Base-by-base conservation (phyloP, 352 stramenopile genomes). In the Pythium insidiosum region DNA sequence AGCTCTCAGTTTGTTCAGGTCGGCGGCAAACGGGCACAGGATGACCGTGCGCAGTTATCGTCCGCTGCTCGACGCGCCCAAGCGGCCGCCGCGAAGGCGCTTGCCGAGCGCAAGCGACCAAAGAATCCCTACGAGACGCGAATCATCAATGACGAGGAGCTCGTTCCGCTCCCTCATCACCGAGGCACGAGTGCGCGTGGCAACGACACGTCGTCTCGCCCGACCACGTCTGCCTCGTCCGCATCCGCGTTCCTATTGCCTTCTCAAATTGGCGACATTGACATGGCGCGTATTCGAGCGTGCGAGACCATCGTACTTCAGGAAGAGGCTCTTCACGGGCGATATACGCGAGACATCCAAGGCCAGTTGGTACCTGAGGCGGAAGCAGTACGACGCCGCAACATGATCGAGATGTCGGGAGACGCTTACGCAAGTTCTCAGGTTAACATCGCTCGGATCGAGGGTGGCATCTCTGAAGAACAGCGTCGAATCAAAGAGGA, bases 51-150 rank as follows among this genome's bases (percentile, higher is more conserved):
- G 29, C 51, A 30, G 6, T 53, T 29, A 44, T n/a, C n/a, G n/a
- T n/a, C n/a, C n/a, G n/a, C n/a, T n/a, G n/a, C n/a, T n/a, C n/a
- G n/a, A n/a, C 58, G 38, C 26, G 38, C 0, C 31, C 25, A 12
- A 30, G 34, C 43, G 7, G 40, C 40, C 0, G 47, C 65, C 23
- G 60, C 59, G 16, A 62, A 60, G 11, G 63, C 58, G 18, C 52
- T 83, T 15, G 66, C 64, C 1, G 71, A 86, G n/a, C 56, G 66
- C 18, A 89, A 73, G 30, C 53, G 68, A 3, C 56, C 61, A 2
- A 92, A 91, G 55, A 73, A 84, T 24, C 68, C 75, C 22, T 95
- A 95, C 56, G 70, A 88, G 26, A 95, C 79, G 2, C 73, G 81
- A 0, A 57, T 96, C 5, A 13, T 95, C 23, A 96, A 95, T 22